phyloP scores from a whole-genome alignment of 1,284 basidiomycete genomes.

The Pascua sp. region DNA sequence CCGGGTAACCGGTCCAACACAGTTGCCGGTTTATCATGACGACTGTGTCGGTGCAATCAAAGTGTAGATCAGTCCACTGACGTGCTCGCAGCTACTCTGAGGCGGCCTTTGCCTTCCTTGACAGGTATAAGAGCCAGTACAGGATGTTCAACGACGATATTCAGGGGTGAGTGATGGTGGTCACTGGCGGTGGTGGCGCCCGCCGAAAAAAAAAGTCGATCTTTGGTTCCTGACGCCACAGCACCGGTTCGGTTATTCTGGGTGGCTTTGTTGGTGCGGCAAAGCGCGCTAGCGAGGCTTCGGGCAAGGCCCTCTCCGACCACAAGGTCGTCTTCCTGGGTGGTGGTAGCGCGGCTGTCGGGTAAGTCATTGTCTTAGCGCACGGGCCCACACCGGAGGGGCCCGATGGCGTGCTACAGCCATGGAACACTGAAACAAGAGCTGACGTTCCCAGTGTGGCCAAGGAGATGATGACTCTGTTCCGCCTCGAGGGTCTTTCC shows the following conservation, averaged over 20 bases:
- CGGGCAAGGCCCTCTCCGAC: slow-evolving; percentile 63
- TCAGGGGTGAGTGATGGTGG: slow-evolving; percentile 51
- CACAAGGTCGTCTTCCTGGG: slow-evolving; percentile 84
- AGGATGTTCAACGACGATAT: slow-evolving; percentile 89
- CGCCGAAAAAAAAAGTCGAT: not conserved
- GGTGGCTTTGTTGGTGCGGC: slow-evolving; percentile 88
- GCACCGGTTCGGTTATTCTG: slow-evolving; percentile 86
- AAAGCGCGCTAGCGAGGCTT: slow-evolving; percentile 67
- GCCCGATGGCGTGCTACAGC: too few relatives aligned
- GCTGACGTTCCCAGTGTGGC: slow-evolving; percentile 59
- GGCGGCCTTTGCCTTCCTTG: slow-evolving; percentile 77
- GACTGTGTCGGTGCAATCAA: not conserved
- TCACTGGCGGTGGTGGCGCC: not conserved
- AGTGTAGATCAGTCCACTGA: not conserved
- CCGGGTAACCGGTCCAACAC: not conserved
- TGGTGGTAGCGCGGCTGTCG: slow-evolving; percentile 46
- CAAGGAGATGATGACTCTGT: slow-evolving; percentile 83
- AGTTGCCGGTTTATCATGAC: not conserved
- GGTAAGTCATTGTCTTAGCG: slow-evolving; percentile 11
- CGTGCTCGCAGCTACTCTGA: slow-evolving; percentile 58
- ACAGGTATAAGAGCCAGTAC: slow-evolving; percentile 68
- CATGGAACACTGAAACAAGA: not conserved
- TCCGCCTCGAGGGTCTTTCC: slow-evolving; percentile 68
- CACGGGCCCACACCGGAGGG: not conserved
- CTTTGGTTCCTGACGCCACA: slow-evolving; percentile 38